Percentiles rank a stretch among this genome's conserved stretches.
These are phyloP conservation scores for Dendrobium catenatum DNA, from an alignment of 106 monocot genomes.

Conservation along the genomic window DNA sequence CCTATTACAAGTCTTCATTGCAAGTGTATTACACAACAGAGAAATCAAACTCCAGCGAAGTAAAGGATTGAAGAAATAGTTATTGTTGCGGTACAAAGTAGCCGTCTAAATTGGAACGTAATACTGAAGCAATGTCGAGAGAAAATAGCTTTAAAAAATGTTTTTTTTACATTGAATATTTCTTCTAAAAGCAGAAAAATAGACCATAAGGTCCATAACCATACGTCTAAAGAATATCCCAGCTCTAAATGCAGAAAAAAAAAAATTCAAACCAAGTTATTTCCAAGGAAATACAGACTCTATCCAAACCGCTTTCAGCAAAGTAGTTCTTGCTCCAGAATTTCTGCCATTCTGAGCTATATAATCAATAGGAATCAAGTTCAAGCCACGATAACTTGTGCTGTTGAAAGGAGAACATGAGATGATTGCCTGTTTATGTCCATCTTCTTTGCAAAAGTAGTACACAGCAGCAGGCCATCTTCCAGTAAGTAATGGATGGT, in stretches of 20 bases:
- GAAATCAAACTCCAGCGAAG: not conserved
- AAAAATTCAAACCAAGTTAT: not conserved
- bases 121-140: not conserved
- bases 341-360: not conserved
- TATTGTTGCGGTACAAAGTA: not conserved
- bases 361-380: conserved; percentile 2
- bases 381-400: not conserved
- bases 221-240: no score
- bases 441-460: not conserved
- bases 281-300: not conserved
- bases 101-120: not conserved
- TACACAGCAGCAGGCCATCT: not conserved
- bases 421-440: not conserved
- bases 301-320: not conserved
- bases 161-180: not conserved
- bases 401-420: not conserved
- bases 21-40: not conserved
- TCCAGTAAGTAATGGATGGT: not conserved
- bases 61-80: conserved; percentile 9
- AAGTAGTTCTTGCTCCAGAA: not conserved
- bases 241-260: no score
- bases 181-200: not conserved
- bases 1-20: not conserved
- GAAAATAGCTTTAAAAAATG: not conserved
- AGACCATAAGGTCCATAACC: not conserved